Evolutionary conservation across 345 rosid genomes (phyloP).

Genomic region (Pugionium dolabratum): DNA sequence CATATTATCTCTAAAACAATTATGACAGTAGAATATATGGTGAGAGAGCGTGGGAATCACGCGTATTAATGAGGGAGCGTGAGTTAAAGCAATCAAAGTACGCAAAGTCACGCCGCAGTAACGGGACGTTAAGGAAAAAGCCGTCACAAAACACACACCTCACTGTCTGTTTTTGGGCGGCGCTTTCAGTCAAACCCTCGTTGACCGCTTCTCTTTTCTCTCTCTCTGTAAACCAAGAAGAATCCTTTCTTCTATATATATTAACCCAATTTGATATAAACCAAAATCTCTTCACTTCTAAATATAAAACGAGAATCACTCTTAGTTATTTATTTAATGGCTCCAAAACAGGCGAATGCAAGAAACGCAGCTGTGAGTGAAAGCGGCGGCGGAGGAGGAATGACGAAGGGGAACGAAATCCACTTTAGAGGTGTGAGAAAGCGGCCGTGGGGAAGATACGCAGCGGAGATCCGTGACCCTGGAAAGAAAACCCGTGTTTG

Average conservation of each 20-base stretch:
- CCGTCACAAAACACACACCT: conserved; percentile 38
- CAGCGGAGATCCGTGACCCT: conserved; percentile 83
- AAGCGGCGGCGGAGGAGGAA: not conserved
- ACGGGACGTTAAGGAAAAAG: conserved; percentile 43
- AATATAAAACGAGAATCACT: too few relatives aligned
- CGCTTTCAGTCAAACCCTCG: conserved; percentile 42
- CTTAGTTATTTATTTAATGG: conserved; percentile 9
- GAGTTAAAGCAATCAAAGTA: not conserved
- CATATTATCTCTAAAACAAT: too few relatives aligned
- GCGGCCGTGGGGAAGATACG: conserved; percentile 79
- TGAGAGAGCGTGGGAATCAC: conserved; percentile 30
- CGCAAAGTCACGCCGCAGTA: conserved; percentile 44
- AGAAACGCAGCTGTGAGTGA: not conserved
- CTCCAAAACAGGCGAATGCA: conserved; percentile 28
- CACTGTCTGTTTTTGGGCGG: conserved; percentile 40
- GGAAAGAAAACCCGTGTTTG: conserved; percentile 66
- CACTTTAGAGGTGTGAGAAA: conserved; percentile 67
- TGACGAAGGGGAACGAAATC: conserved; percentile 32
- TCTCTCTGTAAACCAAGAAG: not conserved
- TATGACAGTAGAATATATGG: too few relatives aligned
- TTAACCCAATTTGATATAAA: too few relatives aligned
- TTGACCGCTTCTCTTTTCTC: conserved; percentile 28
- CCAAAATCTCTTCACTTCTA: too few relatives aligned
- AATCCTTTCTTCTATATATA: not conserved
- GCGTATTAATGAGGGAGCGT: conserved; percentile 24